Evolutionary conservation across 257 asterid genomes (phyloP).

Genomic region (Rauvolfia tetraphylla): DNA sequence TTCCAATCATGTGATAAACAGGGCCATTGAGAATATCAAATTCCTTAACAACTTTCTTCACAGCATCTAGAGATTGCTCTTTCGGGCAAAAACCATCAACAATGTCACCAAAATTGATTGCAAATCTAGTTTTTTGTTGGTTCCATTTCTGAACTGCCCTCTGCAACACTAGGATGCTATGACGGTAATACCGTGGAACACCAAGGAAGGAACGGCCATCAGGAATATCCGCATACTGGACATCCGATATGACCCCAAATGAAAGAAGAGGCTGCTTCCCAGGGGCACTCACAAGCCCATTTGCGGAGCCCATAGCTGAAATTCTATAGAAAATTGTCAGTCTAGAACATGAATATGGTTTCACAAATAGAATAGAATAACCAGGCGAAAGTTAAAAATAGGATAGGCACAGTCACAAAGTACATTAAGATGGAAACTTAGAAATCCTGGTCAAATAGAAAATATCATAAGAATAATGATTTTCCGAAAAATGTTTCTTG

Average conservation of each 20-base stretch:
- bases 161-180: conserved; percentile 67
- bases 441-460: background rate
- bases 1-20: conserved; percentile 89
- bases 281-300: conserved; percentile 34
- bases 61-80: conserved; percentile 56
- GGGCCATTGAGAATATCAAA: conserved; percentile 56
- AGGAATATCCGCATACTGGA: conserved; percentile 92
- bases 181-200: conserved; percentile 88
- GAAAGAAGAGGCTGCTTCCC: conserved; percentile 73
- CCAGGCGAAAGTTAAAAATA: background rate
- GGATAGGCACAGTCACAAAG: background rate
- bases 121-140: conserved; percentile 44
- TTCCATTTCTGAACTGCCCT: conserved; percentile 72
- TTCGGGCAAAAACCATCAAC: conserved; percentile 91
- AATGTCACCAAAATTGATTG: conserved; percentile 76
- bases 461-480: background rate
- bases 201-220: conserved; percentile 89
- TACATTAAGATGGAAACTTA: background rate
- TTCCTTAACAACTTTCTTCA: conserved; percentile 43
- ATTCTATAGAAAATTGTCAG: conserved; percentile 19
- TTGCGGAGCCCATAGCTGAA: conserved; percentile 51
- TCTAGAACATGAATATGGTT: background rate
- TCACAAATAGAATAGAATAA: background rate
- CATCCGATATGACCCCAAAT: conserved; percentile 92
- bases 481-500: background rate